Evolutionary conservation across 2,329 filamentous ascomycete genomes (phyloP), one percentile per base, ranked within the genome.

Genomic region (Xylariaceae sp.): DNA sequence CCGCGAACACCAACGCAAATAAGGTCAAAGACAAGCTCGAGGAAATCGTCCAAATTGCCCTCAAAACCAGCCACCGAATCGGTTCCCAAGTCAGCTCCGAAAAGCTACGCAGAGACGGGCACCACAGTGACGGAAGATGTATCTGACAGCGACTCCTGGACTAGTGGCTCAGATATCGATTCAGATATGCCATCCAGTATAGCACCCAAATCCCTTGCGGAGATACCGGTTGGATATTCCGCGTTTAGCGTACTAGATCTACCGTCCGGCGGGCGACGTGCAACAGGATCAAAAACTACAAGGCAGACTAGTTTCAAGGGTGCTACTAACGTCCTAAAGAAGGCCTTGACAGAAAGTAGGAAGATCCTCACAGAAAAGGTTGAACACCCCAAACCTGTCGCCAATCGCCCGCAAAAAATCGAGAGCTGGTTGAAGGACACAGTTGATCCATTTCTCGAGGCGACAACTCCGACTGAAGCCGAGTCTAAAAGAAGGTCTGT

Each of bases 211-310:
- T 81, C 82, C 2, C 67, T 87, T 32, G 83, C 82, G 16, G 84
- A 87, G 40, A 83, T 88, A 47, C 84, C 85, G 0, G 81, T 87
- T 67, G 85, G 85, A 5, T 82, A 83, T 60, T 88, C 85, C 18
- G 85, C 85, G n/a, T 88, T 88, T 62, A 88, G 83, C 61, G 84
- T 84, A 64, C 74, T 88, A 6, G 84, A 87, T 50, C 70, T 88
- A 1, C 79, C 84, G 0, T 77, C 77, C 74, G 81, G 50, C 73
- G 77, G n/a, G 71, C 73, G 23, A 78, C 75, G 54, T 70, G 67
- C 55, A 65, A 69, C 40, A 74, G 77, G 67, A 71, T 71, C 74
- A 26, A 82, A 83, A 64, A 72, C 78, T 7, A 81, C 83, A 44
- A 75, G 82, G 42, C 83, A 78, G 48, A 72, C 79, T 2, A 87